A percentile compares a stretch with the other conserved stretches of the same genome.
Conservation (phyloP, 306 rosid species). For the Prunus campanulata region DNA sequence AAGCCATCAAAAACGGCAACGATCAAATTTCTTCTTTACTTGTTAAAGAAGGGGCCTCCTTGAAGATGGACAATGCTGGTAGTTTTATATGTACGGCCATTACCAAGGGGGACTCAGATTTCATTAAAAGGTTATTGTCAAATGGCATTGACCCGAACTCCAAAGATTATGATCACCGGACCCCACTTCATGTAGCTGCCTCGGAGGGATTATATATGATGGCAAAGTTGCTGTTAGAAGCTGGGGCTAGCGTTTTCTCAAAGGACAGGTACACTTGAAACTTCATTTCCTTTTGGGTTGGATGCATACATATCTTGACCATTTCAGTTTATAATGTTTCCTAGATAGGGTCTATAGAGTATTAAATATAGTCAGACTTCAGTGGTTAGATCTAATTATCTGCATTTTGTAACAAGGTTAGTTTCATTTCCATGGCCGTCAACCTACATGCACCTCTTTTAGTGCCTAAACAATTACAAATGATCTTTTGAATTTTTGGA, state of each 20-base stretch:
- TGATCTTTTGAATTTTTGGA: neutral
- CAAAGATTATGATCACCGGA: conserved; percentile 85
- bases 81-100: conserved; percentile 71
- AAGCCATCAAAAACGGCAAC: conserved; percentile 80
- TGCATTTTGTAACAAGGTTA: neutral
- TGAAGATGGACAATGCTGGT: conserved; percentile 66
- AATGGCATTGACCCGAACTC: conserved; percentile 84
- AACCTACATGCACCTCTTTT: neutral
- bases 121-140: conserved; percentile 60
- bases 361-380: neutral
- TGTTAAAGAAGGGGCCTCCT: conserved; percentile 66
- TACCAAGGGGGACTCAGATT: conserved; percentile 79
- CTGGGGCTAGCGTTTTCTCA: conserved; percentile 79
- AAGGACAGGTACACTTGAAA: conserved; percentile 66
- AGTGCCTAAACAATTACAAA: neutral
- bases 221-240: conserved; percentile 78
- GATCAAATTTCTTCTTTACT: conserved; percentile 76
- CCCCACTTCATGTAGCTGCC: conserved; percentile 85
- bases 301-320: neutral
- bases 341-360: neutral
- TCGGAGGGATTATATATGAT: conserved; percentile 76
- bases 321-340: too few species aligned
- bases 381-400: neutral
- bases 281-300: neutral
- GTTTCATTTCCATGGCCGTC: neutral